These are phyloP conservation scores for Pythium aristosporum DNA, from an alignment of 352 stramenopile species.

Conservation along the genomic window DNA sequence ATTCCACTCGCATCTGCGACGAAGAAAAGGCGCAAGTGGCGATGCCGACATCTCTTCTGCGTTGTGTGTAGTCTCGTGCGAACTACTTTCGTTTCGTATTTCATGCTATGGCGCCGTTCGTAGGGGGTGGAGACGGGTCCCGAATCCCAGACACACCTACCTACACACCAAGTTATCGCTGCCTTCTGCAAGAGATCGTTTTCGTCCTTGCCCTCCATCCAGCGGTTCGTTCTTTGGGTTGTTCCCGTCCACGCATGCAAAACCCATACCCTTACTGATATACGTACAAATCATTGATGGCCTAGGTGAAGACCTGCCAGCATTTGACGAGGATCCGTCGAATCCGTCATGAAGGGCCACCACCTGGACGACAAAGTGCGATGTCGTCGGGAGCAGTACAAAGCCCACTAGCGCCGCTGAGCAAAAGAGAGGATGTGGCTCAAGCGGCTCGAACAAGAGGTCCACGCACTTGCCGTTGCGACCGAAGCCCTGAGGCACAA, in stretches of 20 bases:
- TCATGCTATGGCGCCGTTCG: too few species aligned
- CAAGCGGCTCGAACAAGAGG: slow-evolving; percentile 5
- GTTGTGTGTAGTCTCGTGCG: too few species aligned
- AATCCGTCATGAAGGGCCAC: not conserved
- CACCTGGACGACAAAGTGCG: not conserved
- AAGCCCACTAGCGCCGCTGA: slow-evolving; percentile 56
- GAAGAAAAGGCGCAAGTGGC: slow-evolving; percentile 50
- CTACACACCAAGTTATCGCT: too few species aligned
- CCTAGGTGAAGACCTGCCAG: not conserved
- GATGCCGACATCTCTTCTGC: slow-evolving; percentile 34
- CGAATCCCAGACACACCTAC: too few species aligned
- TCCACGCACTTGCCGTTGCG: not conserved
- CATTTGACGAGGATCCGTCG: not conserved
- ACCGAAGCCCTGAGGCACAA: not conserved
- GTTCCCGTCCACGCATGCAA: too few species aligned
- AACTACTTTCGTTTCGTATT: too few species aligned
- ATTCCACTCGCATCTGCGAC: slow-evolving; percentile 41
- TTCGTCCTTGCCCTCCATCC: too few species aligned
- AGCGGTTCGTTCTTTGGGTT: slow-evolving; percentile 33
- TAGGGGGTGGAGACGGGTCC: too few species aligned
- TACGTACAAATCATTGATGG: not conserved
- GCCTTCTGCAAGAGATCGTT: too few species aligned
- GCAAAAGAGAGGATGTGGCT: slow-evolving; percentile 43
- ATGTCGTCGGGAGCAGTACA: slow-evolving; percentile 50
- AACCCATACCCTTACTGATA: not conserved